phyloP scores from a whole-genome alignment of 257 asterid species.

The Fraxinus quadrangulata region DNA sequence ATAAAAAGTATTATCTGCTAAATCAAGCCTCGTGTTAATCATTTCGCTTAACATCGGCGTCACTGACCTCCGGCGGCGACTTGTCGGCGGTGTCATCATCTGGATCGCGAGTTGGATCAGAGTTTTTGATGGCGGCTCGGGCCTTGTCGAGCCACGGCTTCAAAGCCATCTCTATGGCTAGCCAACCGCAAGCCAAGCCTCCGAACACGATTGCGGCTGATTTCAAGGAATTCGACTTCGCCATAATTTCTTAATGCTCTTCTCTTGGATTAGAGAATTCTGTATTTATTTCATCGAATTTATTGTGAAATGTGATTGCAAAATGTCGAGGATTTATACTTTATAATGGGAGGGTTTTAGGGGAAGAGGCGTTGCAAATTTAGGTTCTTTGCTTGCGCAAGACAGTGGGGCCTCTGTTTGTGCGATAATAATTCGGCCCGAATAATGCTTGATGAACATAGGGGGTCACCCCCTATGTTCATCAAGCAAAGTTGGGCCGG shows the following conservation, averaged over 20 bases:
- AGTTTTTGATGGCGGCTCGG: slow-evolving; percentile 37
- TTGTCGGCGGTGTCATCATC: slow-evolving; percentile 23
- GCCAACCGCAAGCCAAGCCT: slow-evolving; percentile 36
- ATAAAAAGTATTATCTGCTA: no score
- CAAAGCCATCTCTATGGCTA: slow-evolving; percentile 40
- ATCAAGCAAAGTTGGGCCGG: no score
- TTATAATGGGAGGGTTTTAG: not conserved
- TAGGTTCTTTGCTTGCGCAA: not conserved
- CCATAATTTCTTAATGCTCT: not conserved
- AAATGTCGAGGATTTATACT: not conserved
- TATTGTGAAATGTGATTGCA: not conserved
- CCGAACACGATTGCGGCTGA: slow-evolving; percentile 36
- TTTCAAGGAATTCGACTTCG: slow-evolving; percentile 23
- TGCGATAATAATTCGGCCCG: no score
- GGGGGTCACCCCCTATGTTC: no score
- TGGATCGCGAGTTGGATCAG: slow-evolving; percentile 39
- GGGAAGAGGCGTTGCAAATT: not conserved
- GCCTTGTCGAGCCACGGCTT: slow-evolving; percentile 45
- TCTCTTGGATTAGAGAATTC: not conserved
- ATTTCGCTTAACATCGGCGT: not conserved
- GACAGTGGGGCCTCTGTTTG: no score
- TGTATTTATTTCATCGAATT: no score
- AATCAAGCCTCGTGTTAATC: not conserved
- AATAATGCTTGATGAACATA: no score
- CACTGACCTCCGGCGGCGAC: not conserved